These are phyloP conservation scores for Podaxis pistillaris DNA, from an alignment of 768 basidiomycete species.

Conservation along the genomic window DNA sequence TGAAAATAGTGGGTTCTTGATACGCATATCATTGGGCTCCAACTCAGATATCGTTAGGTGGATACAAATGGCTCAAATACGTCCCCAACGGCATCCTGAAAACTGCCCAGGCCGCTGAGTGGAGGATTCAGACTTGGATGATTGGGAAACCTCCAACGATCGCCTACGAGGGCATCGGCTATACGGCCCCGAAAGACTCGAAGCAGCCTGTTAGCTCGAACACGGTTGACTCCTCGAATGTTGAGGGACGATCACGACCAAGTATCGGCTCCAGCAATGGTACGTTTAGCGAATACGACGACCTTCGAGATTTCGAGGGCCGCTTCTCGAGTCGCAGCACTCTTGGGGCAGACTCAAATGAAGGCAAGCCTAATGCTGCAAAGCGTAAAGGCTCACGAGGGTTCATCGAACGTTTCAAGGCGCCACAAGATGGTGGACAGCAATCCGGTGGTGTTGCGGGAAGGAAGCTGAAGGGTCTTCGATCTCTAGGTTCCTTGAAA, in stretches of 20 bases:
- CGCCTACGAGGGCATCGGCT: slow-evolving; percentile 84
- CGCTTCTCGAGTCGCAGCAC: slow-evolving; percentile 82
- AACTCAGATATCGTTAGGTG: slow-evolving; percentile 41
- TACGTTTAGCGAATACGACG: slow-evolving; percentile 84
- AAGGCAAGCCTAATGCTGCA: slow-evolving; percentile 23
- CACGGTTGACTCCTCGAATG: slow-evolving; percentile 29
- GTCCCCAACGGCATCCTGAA: slow-evolving; percentile 91
- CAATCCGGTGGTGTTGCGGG: slow-evolving; percentile 26
- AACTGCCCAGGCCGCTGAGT: slow-evolving; percentile 95
- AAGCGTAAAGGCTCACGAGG: slow-evolving; percentile 65
- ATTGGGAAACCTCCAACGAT: slow-evolving; percentile 91
- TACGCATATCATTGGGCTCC: slow-evolving; percentile 6
- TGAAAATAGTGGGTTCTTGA: slow-evolving; percentile 68
- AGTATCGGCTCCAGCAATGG: slow-evolving; percentile 66
- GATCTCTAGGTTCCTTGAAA: slow-evolving; percentile 81
- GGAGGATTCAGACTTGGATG: slow-evolving; percentile 97
- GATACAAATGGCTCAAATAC: slow-evolving; percentile 97
- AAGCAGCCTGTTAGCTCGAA: slow-evolving; percentile 22
- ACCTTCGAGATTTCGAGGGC: slow-evolving; percentile 83
- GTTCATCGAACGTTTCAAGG: slow-evolving; percentile 64
- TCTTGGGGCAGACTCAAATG: slow-evolving; percentile 43
- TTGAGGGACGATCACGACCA: slow-evolving; percentile 53
- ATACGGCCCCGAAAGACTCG: slow-evolving; percentile 43
- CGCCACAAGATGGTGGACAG: slow-evolving; percentile 41
- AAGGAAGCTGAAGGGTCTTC: slow-evolving; percentile 68